Conservation (phyloP, 805 yeast species). For the Lachancea quebecensis region DNA sequence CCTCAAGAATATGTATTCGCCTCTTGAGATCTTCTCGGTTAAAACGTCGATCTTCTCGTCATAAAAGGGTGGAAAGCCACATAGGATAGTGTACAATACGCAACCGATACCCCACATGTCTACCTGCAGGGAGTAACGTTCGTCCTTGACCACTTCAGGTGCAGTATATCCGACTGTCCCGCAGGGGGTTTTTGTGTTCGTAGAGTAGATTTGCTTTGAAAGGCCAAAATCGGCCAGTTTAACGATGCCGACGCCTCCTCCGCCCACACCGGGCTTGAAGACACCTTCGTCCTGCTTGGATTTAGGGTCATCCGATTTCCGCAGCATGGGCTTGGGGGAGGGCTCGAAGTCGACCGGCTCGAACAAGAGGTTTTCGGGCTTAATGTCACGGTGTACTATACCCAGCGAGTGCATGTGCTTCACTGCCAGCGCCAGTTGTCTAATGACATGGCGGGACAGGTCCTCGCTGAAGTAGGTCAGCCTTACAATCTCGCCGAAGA, state of each 20-base stretch:
- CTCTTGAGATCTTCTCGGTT: slow-evolving; percentile 61
- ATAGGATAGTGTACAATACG: slow-evolving; percentile 82
- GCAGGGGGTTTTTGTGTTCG: slow-evolving; percentile 92
- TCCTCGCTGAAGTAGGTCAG: slow-evolving; percentile 62
- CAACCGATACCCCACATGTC: slow-evolving; percentile 99
- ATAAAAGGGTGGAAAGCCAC: slow-evolving; percentile 98
- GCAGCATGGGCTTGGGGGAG: slow-evolving; percentile 30
- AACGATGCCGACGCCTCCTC: slow-evolving; percentile 84
- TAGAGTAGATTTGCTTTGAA: slow-evolving; percentile 82
- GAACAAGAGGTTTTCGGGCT: slow-evolving; percentile 71
- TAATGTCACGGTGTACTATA: slow-evolving; percentile 76
- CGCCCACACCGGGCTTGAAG: slow-evolving; percentile 74
- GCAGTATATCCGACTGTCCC: slow-evolving; percentile 99
- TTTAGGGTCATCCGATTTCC: slow-evolving; percentile 62
- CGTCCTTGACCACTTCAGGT: slow-evolving; percentile 94
- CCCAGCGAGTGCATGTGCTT: slow-evolving; percentile 69
- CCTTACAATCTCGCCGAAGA: slow-evolving; percentile 60
- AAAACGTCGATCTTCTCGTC: slow-evolving; percentile 60
- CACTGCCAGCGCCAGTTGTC: slow-evolving; percentile 58
- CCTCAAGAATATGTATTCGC: slow-evolving; percentile 63
- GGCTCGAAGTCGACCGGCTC: slow-evolving; percentile 52
- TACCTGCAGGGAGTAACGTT: slow-evolving; percentile 84
- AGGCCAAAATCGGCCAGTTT: slow-evolving; percentile 95
- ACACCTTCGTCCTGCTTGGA: slow-evolving; percentile 82
- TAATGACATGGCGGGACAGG: slow-evolving; percentile 53